Conservation (phyloP, 306 rosid species). For the Nissolia schottii region DNA sequence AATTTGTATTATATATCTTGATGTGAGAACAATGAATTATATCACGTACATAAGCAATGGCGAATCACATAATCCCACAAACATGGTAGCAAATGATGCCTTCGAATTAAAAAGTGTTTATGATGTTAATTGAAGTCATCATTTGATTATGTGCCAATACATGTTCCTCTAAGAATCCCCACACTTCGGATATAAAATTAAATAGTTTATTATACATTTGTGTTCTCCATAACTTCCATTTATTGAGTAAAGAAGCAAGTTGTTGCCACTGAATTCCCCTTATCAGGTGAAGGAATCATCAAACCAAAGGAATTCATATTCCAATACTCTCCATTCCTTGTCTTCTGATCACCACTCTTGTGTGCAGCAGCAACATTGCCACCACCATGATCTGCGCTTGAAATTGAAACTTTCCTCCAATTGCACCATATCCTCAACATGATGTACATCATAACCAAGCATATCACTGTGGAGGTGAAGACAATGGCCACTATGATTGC, state of each 20-base stretch:
- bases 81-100: not conserved
- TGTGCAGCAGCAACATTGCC: conserved; percentile 20
- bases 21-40: not conserved
- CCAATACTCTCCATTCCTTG: conserved; percentile 69
- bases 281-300: conserved; percentile 52
- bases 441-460: conserved; percentile 62
- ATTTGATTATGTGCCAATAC: not conserved
- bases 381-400: conserved; percentile 53
- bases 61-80: not conserved
- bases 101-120: not conserved
- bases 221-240: conserved; percentile 41
- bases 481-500: conserved; percentile 75
- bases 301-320: conserved; percentile 61
- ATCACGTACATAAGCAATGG: not conserved
- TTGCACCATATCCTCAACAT: conserved; percentile 94
- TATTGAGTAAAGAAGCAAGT: conserved; percentile 49
- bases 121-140: conserved; percentile 10
- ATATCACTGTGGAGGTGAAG: conserved; percentile 64
- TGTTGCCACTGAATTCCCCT: conserved; percentile 38
- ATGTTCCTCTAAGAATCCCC: not conserved
- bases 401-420: conserved; percentile 73
- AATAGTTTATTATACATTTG: conserved; percentile 22
- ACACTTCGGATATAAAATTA: not conserved
- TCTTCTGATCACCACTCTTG: conserved; percentile 37
- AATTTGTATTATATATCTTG: no score